Evolutionary conservation across 2,329 filamentous ascomycete species (phyloP).

Genomic region (Colletotrichum endophyticum): DNA sequence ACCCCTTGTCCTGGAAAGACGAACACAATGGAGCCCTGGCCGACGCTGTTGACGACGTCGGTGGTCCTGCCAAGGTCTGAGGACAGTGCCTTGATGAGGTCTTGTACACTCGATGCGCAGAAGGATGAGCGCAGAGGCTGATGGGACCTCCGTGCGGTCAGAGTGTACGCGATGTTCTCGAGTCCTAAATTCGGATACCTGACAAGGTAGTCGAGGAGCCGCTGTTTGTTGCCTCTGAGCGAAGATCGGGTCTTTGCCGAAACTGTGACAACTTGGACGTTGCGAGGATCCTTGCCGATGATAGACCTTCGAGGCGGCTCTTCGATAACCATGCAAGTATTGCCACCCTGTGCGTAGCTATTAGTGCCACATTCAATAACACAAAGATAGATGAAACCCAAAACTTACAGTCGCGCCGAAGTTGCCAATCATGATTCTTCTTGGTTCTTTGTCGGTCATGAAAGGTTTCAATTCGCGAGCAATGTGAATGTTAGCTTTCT

Average conservation of each 20-base stretch:
- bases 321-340: background rate
- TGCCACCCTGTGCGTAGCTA: background rate
- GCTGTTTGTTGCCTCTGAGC: background rate
- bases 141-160: background rate
- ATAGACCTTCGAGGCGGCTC: background rate
- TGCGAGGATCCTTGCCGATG: background rate
- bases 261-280: background rate
- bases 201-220: background rate
- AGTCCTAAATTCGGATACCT: background rate
- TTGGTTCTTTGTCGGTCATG: slow-evolving; percentile 45
- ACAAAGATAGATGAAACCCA: background rate
- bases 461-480: slow-evolving; percentile 51
- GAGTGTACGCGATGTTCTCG: background rate
- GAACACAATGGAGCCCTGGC: background rate
- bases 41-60: background rate
- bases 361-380: background rate
- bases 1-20: background rate
- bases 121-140: background rate
- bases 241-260: background rate
- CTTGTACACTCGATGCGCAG: background rate
- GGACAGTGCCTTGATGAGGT: background rate
- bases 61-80: background rate
- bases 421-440: slow-evolving; percentile 67
- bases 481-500: slow-evolving; percentile 61
- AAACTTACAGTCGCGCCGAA: slow-evolving; percentile 61